phyloP scores from a whole-genome alignment of 75 land plant species.

The Cupressus sempervirens region DNA sequence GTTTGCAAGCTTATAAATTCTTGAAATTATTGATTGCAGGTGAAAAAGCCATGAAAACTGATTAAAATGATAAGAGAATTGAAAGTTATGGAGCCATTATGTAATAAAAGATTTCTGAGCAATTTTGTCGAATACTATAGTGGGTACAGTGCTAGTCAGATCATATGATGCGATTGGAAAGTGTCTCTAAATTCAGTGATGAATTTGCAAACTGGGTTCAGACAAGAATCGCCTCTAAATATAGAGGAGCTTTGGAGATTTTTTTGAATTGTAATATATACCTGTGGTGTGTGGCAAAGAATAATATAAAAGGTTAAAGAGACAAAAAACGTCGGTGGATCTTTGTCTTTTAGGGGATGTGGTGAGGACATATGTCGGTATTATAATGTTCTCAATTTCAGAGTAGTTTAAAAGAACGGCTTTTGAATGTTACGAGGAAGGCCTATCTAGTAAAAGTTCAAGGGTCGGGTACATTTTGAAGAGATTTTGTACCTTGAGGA shows the following conservation, averaged over 20 bases:
- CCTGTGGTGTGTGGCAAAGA: neutral
- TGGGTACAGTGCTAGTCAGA: constrained; percentile 5
- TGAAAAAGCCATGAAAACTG: neutral
- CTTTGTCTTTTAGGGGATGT: neutral
- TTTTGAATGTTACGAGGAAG: neutral
- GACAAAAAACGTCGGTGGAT: constrained; percentile 2
- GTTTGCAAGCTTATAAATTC: neutral
- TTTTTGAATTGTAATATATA: neutral
- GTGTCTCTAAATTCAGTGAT: neutral
- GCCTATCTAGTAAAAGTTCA: neutral
- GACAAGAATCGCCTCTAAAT: neutral
- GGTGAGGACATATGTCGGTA: neutral
- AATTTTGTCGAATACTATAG: neutral
- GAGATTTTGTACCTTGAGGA: too few species aligned
- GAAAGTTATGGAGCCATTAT: neutral
- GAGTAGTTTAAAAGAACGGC: neutral
- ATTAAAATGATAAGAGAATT: neutral
- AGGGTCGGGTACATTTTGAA: too few species aligned
- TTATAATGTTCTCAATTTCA: neutral
- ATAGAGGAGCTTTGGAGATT: neutral
- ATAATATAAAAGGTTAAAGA: neutral
- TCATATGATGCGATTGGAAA: neutral
- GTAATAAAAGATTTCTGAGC: neutral
- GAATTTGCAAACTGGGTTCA: neutral
- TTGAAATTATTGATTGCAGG: neutral